These are phyloP conservation scores for Maudiozyma barnettii DNA, from an alignment of 805 yeast genomes.

Conservation along the genomic window DNA sequence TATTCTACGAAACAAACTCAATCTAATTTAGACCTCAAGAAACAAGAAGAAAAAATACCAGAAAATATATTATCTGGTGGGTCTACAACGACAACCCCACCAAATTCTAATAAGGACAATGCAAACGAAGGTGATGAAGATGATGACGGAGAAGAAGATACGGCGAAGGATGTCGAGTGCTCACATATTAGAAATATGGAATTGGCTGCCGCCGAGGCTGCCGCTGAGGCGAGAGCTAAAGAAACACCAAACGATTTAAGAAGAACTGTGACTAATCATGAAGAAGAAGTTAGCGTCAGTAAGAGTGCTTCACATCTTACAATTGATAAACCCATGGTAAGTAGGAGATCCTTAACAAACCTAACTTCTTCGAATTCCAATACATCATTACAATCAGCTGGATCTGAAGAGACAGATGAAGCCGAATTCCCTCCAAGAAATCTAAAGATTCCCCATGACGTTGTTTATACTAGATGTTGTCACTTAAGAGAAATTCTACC, in stretches of 20 bases:
- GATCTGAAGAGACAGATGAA: slow-evolving; percentile 5
- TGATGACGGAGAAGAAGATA: slow-evolving; percentile 29
- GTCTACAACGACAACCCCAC: not conserved
- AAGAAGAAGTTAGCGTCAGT: slow-evolving; percentile 32
- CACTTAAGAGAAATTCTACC: slow-evolving; percentile 87
- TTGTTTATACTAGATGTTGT: slow-evolving; percentile 84
- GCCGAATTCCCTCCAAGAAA: slow-evolving; percentile 24
- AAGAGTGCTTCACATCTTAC: slow-evolving; percentile 29
- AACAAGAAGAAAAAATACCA: slow-evolving; percentile 15
- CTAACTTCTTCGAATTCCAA: slow-evolving; percentile 11
- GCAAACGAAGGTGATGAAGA: slow-evolving; percentile 24
- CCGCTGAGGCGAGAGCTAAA: slow-evolving; percentile 31
- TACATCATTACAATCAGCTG: slow-evolving; percentile 7
- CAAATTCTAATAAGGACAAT: not conserved
- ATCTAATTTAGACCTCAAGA: slow-evolving; percentile 3
- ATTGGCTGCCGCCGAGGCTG: slow-evolving; percentile 31
- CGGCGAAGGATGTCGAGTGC: slow-evolving; percentile 20
- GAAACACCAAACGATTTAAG: slow-evolving; percentile 26
- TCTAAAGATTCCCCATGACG: slow-evolving; percentile 43
- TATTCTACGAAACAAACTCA: no score
- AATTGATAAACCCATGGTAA: slow-evolving; percentile 37
- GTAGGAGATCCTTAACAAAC: slow-evolving; percentile 27
- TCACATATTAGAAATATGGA: slow-evolving; percentile 24
- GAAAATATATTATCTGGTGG: slow-evolving; percentile 7
- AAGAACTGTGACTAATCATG: slow-evolving; percentile 26